Conservation (phyloP, 2,329 filamentous ascomycete genomes). For the Colletotrichum sp. region DNA sequence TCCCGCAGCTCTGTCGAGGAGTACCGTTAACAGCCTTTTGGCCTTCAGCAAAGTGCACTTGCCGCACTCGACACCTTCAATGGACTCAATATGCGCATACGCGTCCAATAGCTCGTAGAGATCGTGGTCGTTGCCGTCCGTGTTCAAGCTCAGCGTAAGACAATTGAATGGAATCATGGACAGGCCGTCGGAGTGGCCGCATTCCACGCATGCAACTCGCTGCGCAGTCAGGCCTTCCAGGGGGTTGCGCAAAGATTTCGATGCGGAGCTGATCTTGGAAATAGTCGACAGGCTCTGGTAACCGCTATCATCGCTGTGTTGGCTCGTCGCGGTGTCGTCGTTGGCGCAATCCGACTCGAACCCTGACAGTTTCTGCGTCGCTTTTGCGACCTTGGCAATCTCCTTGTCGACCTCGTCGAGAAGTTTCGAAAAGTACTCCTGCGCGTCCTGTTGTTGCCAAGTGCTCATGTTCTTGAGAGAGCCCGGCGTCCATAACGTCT, state of each 20-base stretch:
- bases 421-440: conserved; percentile 94
- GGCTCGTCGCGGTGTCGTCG: conserved; percentile 50
- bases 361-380: conserved; percentile 35
- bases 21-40: conserved; percentile 50
- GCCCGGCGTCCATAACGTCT: conserved; percentile 80
- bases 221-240: conserved; percentile 89
- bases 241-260: conserved; percentile 67
- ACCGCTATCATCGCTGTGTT: conserved; percentile 62
- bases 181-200: conserved; percentile 86
- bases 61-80: conserved; percentile 88
- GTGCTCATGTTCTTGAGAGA: conserved; percentile 92
- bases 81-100: conserved; percentile 83
- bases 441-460: conserved; percentile 95
- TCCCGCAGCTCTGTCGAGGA: conserved; percentile 47
- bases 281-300: conserved; percentile 53
- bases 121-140: conserved; percentile 66
- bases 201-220: conserved; percentile 84
- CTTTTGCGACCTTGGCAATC: conserved; percentile 55
- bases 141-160: conserved; percentile 81
- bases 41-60: conserved; percentile 82
- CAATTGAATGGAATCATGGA: conserved; percentile 95
- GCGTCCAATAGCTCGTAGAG: conserved; percentile 82
- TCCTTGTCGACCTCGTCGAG: conserved; percentile 86
- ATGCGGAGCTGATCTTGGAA: conserved; percentile 33
- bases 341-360: conserved; percentile 43